Conservation (phyloP, 1,139 yeast species). For the Saccharomycopsis phalli region DNA sequence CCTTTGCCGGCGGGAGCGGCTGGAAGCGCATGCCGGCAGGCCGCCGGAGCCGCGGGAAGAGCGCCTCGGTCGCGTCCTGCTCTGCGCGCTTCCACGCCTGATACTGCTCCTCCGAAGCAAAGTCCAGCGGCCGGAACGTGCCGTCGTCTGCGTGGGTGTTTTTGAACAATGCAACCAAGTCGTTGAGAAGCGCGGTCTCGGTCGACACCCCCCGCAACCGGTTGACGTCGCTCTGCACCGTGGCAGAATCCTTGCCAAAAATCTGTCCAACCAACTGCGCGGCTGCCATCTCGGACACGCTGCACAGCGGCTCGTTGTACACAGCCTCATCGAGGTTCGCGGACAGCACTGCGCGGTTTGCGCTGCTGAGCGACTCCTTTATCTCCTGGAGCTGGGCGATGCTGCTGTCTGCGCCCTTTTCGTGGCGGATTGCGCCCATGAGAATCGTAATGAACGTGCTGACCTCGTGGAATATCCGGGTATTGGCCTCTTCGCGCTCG, state of each 20-base stretch:
- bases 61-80: constrained; percentile 30
- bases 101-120: constrained; percentile 34
- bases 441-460: constrained; percentile 49
- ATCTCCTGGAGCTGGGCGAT: constrained; percentile 38
- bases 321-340: constrained; percentile 19
- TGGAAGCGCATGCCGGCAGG: constrained; percentile 29
- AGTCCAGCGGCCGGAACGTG: constrained; percentile 34
- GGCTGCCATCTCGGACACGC: constrained; percentile 41
- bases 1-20: constrained; percentile 29
- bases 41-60: constrained; percentile 28
- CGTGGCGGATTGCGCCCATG: constrained; percentile 38
- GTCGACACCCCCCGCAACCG: constrained; percentile 35
- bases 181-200: constrained; percentile 38
- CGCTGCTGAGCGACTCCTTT: constrained; percentile 31
- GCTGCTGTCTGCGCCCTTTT: constrained; percentile 35
- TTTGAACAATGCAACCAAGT: constrained; percentile 34
- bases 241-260: constrained; percentile 34
- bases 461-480: constrained; percentile 46
- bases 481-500: constrained; percentile 35
- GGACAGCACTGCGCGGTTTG: constrained; percentile 15
- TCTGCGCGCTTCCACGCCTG: constrained; percentile 48
- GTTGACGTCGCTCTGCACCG: constrained; percentile 43
- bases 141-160: constrained; percentile 37
- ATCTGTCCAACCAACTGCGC: constrained; percentile 33
- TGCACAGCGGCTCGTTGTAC: constrained; percentile 39